Conservation (phyloP, 2,329 filamentous ascomycete species). For the Trichocomaceae sp. region DNA sequence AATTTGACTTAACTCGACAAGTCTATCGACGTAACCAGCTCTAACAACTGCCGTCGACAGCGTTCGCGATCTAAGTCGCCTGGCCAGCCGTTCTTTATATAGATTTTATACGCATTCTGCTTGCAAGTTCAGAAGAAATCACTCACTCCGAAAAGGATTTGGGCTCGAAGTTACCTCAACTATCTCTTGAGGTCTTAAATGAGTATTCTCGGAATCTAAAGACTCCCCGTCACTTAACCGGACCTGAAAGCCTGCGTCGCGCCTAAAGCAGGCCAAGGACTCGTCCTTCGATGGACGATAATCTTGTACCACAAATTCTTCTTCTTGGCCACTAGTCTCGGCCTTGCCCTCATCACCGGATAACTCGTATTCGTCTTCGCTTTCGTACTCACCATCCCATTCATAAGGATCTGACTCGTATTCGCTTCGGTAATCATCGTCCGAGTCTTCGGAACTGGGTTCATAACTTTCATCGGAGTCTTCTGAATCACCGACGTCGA, state of each 20-base stretch:
- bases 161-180: background rate
- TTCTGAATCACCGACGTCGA: background rate
- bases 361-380: conserved; percentile 1
- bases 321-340: background rate
- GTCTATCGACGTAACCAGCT: background rate
- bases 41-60: conserved; percentile 4
- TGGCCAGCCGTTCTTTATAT: conserved; percentile 9
- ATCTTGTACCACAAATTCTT: background rate
- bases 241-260: background rate
- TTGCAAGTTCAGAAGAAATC: background rate
- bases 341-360: background rate
- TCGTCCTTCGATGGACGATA: background rate
- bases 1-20: background rate
- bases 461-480: conserved; percentile 11
- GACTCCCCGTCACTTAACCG: background rate
- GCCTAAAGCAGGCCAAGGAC: background rate
- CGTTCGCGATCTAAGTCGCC: background rate
- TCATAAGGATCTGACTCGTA: conserved; percentile 1
- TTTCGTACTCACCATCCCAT: conserved; percentile 11
- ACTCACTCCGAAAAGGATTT: background rate
- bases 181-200: background rate
- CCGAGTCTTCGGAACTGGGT: conserved; percentile 7
- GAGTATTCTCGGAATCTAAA: background rate
- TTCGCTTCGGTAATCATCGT: background rate
- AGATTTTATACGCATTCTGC: conserved; percentile 1